These are phyloP conservation scores for Grigorovia humatica DNA, from an alignment of 805 yeast genomes.

Conservation along the genomic window DNA sequence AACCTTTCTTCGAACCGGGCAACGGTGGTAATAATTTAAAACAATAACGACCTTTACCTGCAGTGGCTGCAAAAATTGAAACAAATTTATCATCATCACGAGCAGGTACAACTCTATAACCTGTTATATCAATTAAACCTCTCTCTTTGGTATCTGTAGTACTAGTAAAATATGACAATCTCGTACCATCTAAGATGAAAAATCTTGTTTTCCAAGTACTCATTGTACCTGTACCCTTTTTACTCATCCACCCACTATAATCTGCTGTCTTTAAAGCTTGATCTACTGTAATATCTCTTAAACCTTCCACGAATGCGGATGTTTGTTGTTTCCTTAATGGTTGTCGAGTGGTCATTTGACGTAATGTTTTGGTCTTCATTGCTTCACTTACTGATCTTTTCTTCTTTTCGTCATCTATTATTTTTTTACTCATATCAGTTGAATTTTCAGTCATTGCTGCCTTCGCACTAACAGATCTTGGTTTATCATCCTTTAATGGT, in stretches of 20 bases:
- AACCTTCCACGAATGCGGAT: conserved; percentile 82
- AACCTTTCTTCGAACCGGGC: conserved; percentile 90
- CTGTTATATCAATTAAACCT: conserved; percentile 91
- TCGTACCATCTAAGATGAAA: conserved; percentile 83
- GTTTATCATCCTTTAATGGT: conserved; percentile 18
- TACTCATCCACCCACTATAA: conserved; percentile 92
- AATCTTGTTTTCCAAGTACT: conserved; percentile 86
- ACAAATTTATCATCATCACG: conserved; percentile 75
- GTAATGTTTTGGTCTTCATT: conserved; percentile 40
- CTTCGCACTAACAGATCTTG: conserved; percentile 45
- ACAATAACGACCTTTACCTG: conserved; percentile 89
- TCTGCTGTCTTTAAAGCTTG: conserved; percentile 70
- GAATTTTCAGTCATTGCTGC: conserved; percentile 20
- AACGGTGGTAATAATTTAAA: conserved; percentile 94
- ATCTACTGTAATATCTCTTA: conserved; percentile 60
- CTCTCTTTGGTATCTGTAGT: conserved; percentile 74
- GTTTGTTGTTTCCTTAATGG: conserved; percentile 47
- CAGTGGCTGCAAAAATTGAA: conserved; percentile 82
- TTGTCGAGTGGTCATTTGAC: conserved; percentile 45
- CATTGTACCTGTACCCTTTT: conserved; percentile 72
- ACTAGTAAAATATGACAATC: conserved; percentile 78
- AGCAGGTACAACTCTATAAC: conserved; percentile 82
- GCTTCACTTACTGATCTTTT: conserved; percentile 42
- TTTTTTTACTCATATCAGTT: conserved; percentile 6
- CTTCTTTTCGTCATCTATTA: conserved; percentile 14